A percentile compares a stretch with the other conserved stretches of the same genome.
phyloP scores from a whole-genome alignment of 2,329 filamentous ascomycete genomes.

The Fusarium buharicum region DNA sequence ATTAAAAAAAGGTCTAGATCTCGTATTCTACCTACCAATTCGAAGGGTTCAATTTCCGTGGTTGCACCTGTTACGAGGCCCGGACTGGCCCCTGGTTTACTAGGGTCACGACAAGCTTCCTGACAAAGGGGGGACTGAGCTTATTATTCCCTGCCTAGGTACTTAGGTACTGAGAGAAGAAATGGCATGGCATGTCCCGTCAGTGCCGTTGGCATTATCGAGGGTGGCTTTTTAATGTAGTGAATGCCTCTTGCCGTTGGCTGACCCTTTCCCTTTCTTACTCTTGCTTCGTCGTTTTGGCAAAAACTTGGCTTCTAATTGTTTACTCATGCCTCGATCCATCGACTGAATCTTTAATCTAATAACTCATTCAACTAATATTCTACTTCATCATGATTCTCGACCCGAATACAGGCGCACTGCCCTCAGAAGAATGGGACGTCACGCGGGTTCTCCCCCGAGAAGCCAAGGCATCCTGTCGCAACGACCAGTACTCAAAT shows the following conservation, averaged over 20 bases:
- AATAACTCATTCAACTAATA: conserved; percentile 5
- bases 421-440: conserved; percentile 11
- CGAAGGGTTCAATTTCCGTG: conserved; percentile 19
- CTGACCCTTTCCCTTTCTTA: not conserved
- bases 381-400: conserved; percentile 31
- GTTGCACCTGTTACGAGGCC: conserved; percentile 2
- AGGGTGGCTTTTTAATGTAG: conserved; percentile 21
- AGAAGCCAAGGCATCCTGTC: conserved; percentile 35
- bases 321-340: not conserved
- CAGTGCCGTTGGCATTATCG: conserved; percentile 4
- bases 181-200: conserved; percentile 6
- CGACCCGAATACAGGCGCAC: conserved; percentile 11
- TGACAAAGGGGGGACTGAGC: conserved; percentile 25
- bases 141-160: too few relatives aligned
- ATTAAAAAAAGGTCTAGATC: conserved; percentile 14
- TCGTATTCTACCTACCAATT: conserved; percentile 20
- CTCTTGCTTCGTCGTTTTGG: conserved; percentile 6
- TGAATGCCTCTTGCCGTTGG: conserved; percentile 19
- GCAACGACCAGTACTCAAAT: conserved; percentile 22
- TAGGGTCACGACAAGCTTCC: conserved; percentile 9
- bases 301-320: conserved; percentile 6
- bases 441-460: conserved; percentile 36
- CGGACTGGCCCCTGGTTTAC: conserved; percentile 10
- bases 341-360: conserved; percentile 6
- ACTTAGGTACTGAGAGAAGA: too few relatives aligned